A percentile compares a stretch with the other conserved stretches of the same genome.
phyloP scores from a whole-genome alignment of 768 basidiomycete genomes.

The Kwoniella heveanensis region DNA sequence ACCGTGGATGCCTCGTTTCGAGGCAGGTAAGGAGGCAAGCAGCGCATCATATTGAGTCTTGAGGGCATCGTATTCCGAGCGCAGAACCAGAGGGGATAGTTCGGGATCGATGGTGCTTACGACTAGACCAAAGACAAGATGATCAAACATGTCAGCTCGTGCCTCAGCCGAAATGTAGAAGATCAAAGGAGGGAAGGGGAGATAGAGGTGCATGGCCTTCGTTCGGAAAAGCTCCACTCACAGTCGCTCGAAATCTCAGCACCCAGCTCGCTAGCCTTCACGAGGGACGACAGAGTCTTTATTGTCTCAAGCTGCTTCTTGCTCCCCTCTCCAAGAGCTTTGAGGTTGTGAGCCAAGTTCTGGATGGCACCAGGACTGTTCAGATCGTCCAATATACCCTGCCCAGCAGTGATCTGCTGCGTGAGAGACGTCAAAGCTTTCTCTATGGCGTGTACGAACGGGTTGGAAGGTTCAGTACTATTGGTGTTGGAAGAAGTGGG shows the following conservation, averaged over 20 bases:
- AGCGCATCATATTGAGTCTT: conserved; percentile 38
- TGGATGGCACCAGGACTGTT: conserved; percentile 24
- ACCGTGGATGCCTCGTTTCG: not conserved
- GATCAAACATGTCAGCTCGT: too few relatives aligned
- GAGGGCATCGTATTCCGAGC: conserved; percentile 38
- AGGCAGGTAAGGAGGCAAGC: not conserved
- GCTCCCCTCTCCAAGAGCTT: conserved; percentile 26
- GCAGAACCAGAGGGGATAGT: conserved; percentile 21
- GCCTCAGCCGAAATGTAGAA: not conserved
- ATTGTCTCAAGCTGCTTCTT: conserved; percentile 32
- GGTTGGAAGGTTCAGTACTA: not conserved
- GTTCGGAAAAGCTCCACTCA: too few relatives aligned
- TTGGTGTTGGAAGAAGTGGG: not conserved
- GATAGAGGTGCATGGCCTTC: too few relatives aligned
- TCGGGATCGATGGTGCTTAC: conserved; percentile 25
- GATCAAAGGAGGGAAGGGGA: too few relatives aligned
- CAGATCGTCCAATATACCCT: conserved; percentile 27
- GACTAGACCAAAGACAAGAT: not conserved
- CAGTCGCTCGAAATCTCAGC: not conserved
- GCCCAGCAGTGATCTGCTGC: conserved; percentile 15
- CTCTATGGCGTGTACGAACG: not conserved
- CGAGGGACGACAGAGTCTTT: conserved; percentile 16
- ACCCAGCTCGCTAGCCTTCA: conserved; percentile 1
- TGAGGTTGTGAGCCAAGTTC: conserved; percentile 22
- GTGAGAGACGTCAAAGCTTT: conserved; percentile 9